Evolutionary conservation across 306 rosid species (phyloP), one percentile per base, ranked within the genome.

Genomic region (Quercus variabilis): DNA sequence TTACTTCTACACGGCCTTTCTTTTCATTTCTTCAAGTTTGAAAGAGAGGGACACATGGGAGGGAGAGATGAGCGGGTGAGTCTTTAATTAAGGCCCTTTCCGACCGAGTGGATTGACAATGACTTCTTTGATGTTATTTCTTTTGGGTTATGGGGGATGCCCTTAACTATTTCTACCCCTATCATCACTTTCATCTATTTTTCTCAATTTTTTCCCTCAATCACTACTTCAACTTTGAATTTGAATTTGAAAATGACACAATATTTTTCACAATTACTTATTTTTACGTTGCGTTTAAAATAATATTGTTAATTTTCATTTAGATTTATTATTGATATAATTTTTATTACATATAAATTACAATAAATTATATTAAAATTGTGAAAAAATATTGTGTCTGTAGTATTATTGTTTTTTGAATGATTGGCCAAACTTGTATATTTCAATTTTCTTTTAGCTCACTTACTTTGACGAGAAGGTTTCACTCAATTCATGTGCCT

Each of bases 111-210:
- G 82, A 74, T 73, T 80, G 97, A 88, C 54, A 78, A 55, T 33
- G 91, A 88, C 87, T 0, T 5, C 10, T 11, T 68, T 63, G 91
- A 86, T 83, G 88, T 73, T 83, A 55, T 76, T 5, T 59, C 46
- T 86, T 88, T 83, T 82, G 82, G 92, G 90, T 11, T 28, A 83
- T 75, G 80, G 92, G 93, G 90, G 90, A 85, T 83, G 87, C 3
- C 56, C 38, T 69, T 79, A 10, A 49, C 70, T 55, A 8, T 71
- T 19, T 26, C 13, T 52, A 7, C 43, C 28, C 49, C 10, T 26
- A 21, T 55, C 7, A 52, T 9, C 28, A 15, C 5, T 31, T 15
- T 20, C 10, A 33, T 57, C 5, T 15, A 23, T 28, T 12, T 20
- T 10, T 18, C n/a, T n/a, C 28, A 12, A 23, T 12, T 14, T 25